Conservation (phyloP, 2,329 filamentous ascomycete species). For the Pseudogymnoascus sp. region DNA sequence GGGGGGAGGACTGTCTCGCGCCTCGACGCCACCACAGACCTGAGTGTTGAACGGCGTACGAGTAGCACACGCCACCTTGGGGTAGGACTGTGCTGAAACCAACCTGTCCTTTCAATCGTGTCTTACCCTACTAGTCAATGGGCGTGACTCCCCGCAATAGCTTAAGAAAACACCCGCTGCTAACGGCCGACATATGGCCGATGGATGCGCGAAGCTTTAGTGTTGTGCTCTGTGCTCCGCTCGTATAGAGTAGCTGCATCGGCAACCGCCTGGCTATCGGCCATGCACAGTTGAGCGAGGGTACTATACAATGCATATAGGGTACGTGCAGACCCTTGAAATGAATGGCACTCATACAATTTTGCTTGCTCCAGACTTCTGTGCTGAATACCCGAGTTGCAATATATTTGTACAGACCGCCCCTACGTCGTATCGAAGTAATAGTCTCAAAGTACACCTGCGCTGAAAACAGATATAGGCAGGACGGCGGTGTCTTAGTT, state of each 20-base stretch:
- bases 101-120: background rate
- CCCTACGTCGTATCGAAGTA: background rate
- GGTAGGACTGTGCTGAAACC: background rate
- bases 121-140: background rate
- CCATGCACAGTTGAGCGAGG: background rate
- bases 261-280: background rate
- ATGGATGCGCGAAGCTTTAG: background rate
- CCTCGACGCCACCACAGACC: background rate
- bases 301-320: background rate
- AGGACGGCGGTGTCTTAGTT: background rate
- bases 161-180: conserved; percentile 1
- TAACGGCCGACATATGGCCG: background rate
- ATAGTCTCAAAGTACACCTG: background rate
- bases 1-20: background rate
- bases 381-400: background rate
- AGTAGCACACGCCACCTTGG: background rate
- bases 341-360: background rate
- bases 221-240: background rate
- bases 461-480: background rate
- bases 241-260: background rate
- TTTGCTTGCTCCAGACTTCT: background rate
- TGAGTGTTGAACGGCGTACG: background rate
- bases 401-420: background rate
- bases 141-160: background rate
- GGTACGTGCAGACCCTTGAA: background rate